Evolutionary conservation across 495 filamentous ascomycete species (phyloP).

Genomic region (Hypoxylon subgilvum): DNA sequence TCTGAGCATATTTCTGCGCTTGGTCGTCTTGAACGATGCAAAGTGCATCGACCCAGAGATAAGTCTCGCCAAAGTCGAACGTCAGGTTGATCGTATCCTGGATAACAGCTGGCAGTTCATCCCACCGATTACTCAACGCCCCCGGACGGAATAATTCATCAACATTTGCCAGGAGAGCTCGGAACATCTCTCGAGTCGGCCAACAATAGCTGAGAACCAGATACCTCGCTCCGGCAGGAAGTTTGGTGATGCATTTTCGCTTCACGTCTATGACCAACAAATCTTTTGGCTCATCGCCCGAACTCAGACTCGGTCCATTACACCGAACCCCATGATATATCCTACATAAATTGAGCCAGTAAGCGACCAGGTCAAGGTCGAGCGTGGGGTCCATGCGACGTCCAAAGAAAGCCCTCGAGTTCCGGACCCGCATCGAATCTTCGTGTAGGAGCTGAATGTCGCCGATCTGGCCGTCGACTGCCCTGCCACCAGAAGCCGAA

Average conservation of each 20-base stretch:
- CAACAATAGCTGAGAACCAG: conserved; percentile 1
- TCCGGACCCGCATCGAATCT: background rate
- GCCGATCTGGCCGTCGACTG: background rate
- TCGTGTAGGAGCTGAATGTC: conserved; percentile 2
- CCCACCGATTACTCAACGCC: background rate
- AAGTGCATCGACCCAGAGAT: conserved; percentile 11
- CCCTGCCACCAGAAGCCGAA: background rate
- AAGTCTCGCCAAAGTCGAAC: background rate
- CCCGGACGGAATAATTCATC: background rate
- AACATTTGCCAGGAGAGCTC: background rate
- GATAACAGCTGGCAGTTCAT: background rate
- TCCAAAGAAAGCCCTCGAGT: background rate
- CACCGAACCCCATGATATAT: background rate
- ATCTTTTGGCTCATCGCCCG: background rate
- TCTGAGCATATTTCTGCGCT: background rate
- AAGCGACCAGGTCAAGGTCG: background rate
- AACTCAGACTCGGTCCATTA: background rate
- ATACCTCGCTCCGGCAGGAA: background rate
- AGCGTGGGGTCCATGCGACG: background rate
- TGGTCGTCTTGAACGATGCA: conserved; percentile 5
- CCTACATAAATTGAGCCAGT: background rate
- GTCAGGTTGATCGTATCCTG: background rate
- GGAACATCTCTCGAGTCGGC: background rate
- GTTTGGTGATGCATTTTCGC: background rate
- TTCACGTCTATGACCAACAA: background rate